A percentile compares a stretch with the other conserved stretches of the same genome.
These are phyloP conservation scores for Nothophoma quercina DNA, from an alignment of 2,329 filamentous ascomycete species.

Conservation along the genomic window DNA sequence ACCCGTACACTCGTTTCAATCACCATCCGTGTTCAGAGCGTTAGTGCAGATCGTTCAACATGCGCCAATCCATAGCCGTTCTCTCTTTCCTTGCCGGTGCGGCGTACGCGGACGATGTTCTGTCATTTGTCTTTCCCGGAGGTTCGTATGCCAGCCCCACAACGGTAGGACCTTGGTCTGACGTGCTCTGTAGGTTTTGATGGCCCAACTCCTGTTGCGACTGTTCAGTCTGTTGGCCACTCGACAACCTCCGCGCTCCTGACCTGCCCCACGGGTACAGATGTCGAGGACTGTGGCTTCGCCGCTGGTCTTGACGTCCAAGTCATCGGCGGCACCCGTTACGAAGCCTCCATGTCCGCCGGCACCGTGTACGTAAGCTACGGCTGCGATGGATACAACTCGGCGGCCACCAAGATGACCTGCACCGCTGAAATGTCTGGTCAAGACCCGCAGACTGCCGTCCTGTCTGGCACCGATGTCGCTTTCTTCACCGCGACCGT, in stretches of 20 bases:
- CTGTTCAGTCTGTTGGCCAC: conserved; percentile 28
- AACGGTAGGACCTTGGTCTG: not conserved
- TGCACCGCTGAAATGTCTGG: conserved; percentile 35
- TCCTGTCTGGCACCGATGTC: conserved; percentile 28
- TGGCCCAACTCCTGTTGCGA: conserved; percentile 32
- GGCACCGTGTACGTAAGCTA: conserved; percentile 30
- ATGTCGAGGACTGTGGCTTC: conserved; percentile 35
- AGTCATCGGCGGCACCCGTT: conserved; percentile 24
- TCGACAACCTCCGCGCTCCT: conserved; percentile 34
- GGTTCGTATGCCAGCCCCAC: conserved; percentile 19
- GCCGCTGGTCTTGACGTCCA: conserved; percentile 29
- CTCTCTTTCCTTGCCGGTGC: conserved; percentile 28
- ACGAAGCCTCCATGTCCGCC: conserved; percentile 28
- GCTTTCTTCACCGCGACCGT: conserved; percentile 33
- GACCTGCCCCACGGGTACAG: conserved; percentile 30
- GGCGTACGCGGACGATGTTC: conserved; percentile 24
- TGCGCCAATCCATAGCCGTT: conserved; percentile 34
- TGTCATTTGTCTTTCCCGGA: conserved; percentile 34
- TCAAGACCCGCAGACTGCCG: conserved; percentile 26
- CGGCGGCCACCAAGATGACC: conserved; percentile 28
- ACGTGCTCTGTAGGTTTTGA: conserved; percentile 20
- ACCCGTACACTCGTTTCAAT: conserved; percentile 2
- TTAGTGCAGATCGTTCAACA: conserved; percentile 16
- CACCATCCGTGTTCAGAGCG: not conserved
- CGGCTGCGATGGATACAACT: conserved; percentile 36